These are phyloP conservation scores for Pyropia haitanensis DNA, from an alignment of 23 red algal species.

Conservation along the genomic window DNA sequence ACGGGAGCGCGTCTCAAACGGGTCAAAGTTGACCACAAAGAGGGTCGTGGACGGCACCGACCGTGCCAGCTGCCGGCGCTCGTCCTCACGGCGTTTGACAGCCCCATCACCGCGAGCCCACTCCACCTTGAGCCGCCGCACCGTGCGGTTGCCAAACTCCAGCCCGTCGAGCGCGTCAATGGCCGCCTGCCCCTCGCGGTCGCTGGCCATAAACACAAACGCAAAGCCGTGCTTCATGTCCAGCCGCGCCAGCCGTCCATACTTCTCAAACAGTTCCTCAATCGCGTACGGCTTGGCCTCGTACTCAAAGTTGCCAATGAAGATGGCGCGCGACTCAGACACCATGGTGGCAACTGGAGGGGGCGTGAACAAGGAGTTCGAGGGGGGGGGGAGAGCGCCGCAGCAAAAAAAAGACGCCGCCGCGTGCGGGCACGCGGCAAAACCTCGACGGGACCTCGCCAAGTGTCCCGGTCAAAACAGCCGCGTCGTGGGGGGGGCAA, in stretches of 20 bases:
- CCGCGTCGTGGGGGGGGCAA: too few relatives aligned
- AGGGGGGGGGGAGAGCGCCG: neutral
- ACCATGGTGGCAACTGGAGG: neutral
- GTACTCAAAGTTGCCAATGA: conserved; percentile 49
- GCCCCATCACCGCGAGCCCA: conserved; percentile 53
- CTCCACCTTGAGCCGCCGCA: conserved; percentile 38
- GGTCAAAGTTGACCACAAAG: conserved; percentile 71
- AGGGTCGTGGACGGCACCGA: conserved; percentile 22
- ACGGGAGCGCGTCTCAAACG: conserved; percentile 10
- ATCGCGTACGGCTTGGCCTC: conserved; percentile 23
- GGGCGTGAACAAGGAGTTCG: neutral
- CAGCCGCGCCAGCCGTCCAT: conserved; percentile 20
- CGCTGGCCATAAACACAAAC: conserved; percentile 57
- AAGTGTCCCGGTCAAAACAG: too few relatives aligned
- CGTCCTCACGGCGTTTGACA: conserved; percentile 59
- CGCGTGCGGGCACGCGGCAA: too few relatives aligned
- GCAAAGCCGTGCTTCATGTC: conserved; percentile 58
- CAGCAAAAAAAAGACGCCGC: too few relatives aligned
- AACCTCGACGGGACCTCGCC: too few relatives aligned
- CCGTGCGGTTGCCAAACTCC: conserved; percentile 5
- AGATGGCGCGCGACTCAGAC: conserved; percentile 19
- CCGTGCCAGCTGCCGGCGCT: conserved; percentile 16
- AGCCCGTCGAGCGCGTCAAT: conserved; percentile 27
- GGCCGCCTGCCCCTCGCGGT: conserved; percentile 21
- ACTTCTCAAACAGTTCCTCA: conserved; percentile 34